Percentiles rank a stretch among this genome's conserved stretches.
These are phyloP conservation scores for Pseudogymnoascus sp. DNA, from an alignment of 2,329 filamentous ascomycete genomes.

Conservation along the genomic window DNA sequence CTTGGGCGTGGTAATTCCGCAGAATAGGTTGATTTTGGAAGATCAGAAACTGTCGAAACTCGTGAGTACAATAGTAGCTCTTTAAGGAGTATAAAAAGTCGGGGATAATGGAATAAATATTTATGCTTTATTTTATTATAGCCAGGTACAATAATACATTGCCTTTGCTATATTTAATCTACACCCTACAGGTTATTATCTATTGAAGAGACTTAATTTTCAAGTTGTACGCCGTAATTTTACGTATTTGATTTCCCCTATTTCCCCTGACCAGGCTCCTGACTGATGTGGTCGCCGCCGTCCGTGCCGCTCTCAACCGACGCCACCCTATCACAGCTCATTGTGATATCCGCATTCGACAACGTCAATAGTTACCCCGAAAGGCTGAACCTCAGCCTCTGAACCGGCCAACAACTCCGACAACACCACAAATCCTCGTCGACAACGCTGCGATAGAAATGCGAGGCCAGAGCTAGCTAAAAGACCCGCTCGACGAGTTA, in stretches of 20 bases:
- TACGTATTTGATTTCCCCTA: background rate
- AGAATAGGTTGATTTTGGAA: background rate
- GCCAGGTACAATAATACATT: background rate
- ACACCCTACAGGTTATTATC: background rate
- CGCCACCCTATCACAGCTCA: background rate
- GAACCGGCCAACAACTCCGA: background rate
- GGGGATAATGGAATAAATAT: background rate
- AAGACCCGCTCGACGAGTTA: background rate
- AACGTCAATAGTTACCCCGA: background rate
- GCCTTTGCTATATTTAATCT: background rate
- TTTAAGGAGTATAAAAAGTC: background rate
- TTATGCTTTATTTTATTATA: background rate
- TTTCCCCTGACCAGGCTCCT: background rate
- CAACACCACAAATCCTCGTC: background rate
- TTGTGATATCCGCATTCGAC: background rate
- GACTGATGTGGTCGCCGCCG: background rate
- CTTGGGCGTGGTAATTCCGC: background rate
- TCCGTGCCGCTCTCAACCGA: slow-evolving; percentile 6
- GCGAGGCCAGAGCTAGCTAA: background rate
- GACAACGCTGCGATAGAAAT: slow-evolving; percentile 4
- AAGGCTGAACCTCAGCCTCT: slow-evolving; percentile 6
- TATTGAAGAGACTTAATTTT: background rate
- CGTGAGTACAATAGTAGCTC: background rate
- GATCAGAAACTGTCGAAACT: background rate
- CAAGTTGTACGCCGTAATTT: background rate